Evolutionary conservation across 352 stramenopile species (phyloP), one percentile per base, ranked within the genome.

Genomic region (Proteromonas lacertae): DNA sequence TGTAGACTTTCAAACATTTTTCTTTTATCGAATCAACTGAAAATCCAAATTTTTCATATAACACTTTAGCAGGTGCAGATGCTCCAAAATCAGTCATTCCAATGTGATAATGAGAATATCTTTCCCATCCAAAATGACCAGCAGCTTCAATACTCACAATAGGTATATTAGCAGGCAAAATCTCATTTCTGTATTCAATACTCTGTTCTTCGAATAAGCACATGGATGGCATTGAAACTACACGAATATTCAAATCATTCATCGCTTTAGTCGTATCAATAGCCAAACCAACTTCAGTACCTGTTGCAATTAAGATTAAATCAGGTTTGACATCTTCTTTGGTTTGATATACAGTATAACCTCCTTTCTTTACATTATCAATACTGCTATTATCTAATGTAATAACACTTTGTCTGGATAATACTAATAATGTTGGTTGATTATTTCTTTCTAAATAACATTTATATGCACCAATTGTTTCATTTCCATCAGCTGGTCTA

Each of bases 201-300:
- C 64, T 57, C 63, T 95, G 79, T 51, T 84, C 51, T 41, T 93
- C 76, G 51, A 96, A 98, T 17, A 94, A 38, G 56, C 95, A 80
- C 50, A 72, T 71, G 57, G 77, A 96, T 30, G 80, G 81, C 65
- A 95, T 81, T 42, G 72, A 92, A 7, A 96, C 82, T 20, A 96
- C 68, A 44, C 75, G 69, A 22, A 84, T 76, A 36, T 69, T 62
- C 34, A 69, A 60, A 9, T 57, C 64, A 29, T 47, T 42, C 16
- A 47, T 52, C 20, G 35, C 42, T 26, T 39, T 35, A 28, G 66
- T 45, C 25, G 36, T 21, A 48, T 63, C 63, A n/a, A 93, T 55
- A 34, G 68, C 81, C 22, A 90, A 64, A 29, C 58, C 61, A 38
- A 96, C 80, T 53, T 98, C 86, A 38, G 71, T 91, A 40, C 86